These are phyloP conservation scores for Rutstroemia sp. DNA, from an alignment of 2,329 filamentous ascomycete genomes.

Conservation along the genomic window DNA sequence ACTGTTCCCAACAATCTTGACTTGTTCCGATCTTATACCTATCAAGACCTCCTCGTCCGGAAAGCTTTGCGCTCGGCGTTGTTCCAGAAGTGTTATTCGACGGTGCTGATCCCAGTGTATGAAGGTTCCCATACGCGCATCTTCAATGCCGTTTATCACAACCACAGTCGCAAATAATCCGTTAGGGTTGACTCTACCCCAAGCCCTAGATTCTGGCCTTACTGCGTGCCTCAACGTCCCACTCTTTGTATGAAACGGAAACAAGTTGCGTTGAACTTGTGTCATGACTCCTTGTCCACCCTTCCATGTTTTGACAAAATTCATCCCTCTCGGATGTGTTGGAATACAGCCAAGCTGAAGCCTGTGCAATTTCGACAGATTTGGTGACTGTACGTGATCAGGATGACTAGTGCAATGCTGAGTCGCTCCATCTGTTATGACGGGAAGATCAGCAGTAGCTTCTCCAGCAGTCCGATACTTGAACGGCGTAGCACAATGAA, in stretches of 20 bases:
- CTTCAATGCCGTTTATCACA: constrained; percentile 43
- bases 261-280: constrained; percentile 34
- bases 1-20: constrained; percentile 67
- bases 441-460: constrained; percentile 53
- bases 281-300: constrained; percentile 33
- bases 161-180: constrained; percentile 56
- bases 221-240: constrained; percentile 17
- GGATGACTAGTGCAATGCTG: constrained; percentile 58
- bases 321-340: constrained; percentile 46
- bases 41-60: constrained; percentile 64
- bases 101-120: constrained; percentile 63
- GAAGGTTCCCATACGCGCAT: constrained; percentile 46
- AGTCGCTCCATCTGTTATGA: constrained; percentile 52
- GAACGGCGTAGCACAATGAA: constrained; percentile 50
- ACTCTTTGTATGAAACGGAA: constrained; percentile 27
- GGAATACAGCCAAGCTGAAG: constrained; percentile 52
- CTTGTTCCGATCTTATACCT: constrained; percentile 48
- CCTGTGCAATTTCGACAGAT: constrained; percentile 28
- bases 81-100: constrained; percentile 57
- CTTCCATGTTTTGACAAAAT: constrained; percentile 40
- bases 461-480: constrained; percentile 44
- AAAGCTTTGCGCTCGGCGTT: constrained; percentile 61
- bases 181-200: constrained; percentile 44
- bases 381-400: constrained; percentile 50
- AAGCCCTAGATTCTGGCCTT: constrained; percentile 32